Percentiles rank a stretch among this genome's conserved stretches.
Conservation (phyloP, 768 basidiomycete genomes). For the Lactarius vividus region DNA sequence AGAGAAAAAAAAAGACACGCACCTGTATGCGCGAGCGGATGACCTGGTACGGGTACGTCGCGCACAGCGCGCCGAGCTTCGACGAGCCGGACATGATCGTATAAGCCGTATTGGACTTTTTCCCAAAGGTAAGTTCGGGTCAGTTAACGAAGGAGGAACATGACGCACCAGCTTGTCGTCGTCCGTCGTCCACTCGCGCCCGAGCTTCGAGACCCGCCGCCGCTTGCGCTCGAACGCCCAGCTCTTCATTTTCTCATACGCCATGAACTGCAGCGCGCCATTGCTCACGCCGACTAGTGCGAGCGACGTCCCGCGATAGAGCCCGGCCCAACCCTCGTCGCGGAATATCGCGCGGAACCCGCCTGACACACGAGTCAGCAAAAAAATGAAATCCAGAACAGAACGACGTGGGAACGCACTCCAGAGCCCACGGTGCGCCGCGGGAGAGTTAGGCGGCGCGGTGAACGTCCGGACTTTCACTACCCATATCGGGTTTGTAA, state of each 20-base stretch:
- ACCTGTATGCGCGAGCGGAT: conserved; percentile 93
- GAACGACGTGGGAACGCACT: neutral
- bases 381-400: neutral
- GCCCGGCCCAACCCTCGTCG: conserved; percentile 72
- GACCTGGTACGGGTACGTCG: conserved; percentile 92
- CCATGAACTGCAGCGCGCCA: conserved; percentile 93
- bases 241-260: conserved; percentile 92
- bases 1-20: conserved; percentile 17
- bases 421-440: too few relatives aligned
- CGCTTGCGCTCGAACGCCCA: conserved; percentile 83
- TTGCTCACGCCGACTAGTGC: conserved; percentile 92
- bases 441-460: too few relatives aligned
- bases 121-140: neutral
- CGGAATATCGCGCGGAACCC: conserved; percentile 70
- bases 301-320: conserved; percentile 84
- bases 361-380: conserved; percentile 39
- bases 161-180: conserved; percentile 64
- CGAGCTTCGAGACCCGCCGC: conserved; percentile 55
- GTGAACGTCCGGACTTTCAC: too few relatives aligned
- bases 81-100: conserved; percentile 89
- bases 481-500: conserved; percentile 98
- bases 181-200: conserved; percentile 62
- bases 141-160: too few relatives aligned
- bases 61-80: conserved; percentile 68
- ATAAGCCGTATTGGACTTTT: conserved; percentile 86